Evolutionary conservation across 2,329 filamentous ascomycete species (phyloP).

Genomic region (Arachnomyces sp.): DNA sequence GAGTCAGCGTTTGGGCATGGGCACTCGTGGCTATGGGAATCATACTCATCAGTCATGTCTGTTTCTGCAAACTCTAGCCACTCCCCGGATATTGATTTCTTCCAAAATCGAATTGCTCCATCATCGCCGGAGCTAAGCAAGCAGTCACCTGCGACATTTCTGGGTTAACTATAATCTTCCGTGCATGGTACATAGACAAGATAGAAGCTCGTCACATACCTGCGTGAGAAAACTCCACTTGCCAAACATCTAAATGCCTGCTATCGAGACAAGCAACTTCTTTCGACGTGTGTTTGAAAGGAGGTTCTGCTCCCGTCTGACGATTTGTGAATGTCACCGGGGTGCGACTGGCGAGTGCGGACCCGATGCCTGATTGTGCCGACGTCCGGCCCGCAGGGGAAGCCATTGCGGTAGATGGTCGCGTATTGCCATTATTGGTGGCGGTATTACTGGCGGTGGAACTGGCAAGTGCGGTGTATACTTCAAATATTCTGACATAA

Average conservation of each 20-base stretch:
- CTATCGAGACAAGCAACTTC: constrained; percentile 38
- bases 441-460: constrained; percentile 22
- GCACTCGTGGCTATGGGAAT: constrained; percentile 13
- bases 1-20: neutral
- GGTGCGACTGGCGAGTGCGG: constrained; percentile 31
- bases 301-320: constrained; percentile 26
- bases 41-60: constrained; percentile 28
- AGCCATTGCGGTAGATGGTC: neutral
- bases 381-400: constrained; percentile 13
- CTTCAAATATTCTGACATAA: constrained; percentile 76
- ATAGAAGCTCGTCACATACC: constrained; percentile 26
- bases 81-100: constrained; percentile 35
- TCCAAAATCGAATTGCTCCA: constrained; percentile 37
- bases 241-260: constrained; percentile 39
- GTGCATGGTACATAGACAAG: neutral
- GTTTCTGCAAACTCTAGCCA: constrained; percentile 40
- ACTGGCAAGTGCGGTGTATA: constrained; percentile 29
- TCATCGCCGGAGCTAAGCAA: constrained; percentile 38
- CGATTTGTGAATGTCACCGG: constrained; percentile 22
- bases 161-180: too few species aligned
- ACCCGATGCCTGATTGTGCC: constrained; percentile 35
- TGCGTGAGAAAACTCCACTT: constrained; percentile 37
- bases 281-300: constrained; percentile 35
- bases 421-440: constrained; percentile 9
- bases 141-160: constrained; percentile 31